Evolutionary conservation across 345 rosid species (phyloP).

Genomic region (Toxicodendron radicans): DNA sequence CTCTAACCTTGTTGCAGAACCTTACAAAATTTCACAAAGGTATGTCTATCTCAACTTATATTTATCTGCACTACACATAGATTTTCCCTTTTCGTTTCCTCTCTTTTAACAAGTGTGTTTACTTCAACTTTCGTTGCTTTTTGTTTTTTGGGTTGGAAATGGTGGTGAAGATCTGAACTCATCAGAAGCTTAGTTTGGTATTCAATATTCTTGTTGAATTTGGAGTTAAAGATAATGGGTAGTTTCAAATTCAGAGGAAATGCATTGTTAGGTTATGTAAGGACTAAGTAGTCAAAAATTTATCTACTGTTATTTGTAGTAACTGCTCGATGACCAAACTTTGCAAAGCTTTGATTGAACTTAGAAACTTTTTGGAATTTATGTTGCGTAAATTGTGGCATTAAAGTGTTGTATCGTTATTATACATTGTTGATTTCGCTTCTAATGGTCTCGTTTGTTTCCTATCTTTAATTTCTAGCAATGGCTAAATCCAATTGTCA

Average conservation of each 20-base stretch:
- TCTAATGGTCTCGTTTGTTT: background rate
- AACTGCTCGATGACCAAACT: background rate
- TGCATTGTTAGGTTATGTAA: background rate
- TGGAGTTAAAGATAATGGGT: background rate
- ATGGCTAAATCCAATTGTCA: too few species aligned
- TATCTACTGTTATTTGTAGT: background rate
- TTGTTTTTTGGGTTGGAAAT: background rate
- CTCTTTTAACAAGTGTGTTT: background rate
- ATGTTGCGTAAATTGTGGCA: background rate
- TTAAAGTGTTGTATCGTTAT: constrained; percentile 2
- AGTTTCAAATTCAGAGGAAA: background rate
- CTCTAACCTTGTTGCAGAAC: background rate
- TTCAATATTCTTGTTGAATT: background rate
- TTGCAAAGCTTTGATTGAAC: background rate
- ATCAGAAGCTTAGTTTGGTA: too few species aligned
- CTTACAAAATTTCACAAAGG: background rate
- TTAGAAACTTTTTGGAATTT: background rate
- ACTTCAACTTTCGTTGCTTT: background rate
- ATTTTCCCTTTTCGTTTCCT: background rate
- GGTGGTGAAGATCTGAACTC: constrained; percentile 11
- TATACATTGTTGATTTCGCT: background rate
- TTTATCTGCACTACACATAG: background rate
- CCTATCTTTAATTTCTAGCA: background rate
- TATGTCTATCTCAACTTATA: too few species aligned
- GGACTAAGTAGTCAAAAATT: background rate